Evolutionary conservation across 345 rosid species (phyloP).

Genomic region (Passiflora organensis): DNA sequence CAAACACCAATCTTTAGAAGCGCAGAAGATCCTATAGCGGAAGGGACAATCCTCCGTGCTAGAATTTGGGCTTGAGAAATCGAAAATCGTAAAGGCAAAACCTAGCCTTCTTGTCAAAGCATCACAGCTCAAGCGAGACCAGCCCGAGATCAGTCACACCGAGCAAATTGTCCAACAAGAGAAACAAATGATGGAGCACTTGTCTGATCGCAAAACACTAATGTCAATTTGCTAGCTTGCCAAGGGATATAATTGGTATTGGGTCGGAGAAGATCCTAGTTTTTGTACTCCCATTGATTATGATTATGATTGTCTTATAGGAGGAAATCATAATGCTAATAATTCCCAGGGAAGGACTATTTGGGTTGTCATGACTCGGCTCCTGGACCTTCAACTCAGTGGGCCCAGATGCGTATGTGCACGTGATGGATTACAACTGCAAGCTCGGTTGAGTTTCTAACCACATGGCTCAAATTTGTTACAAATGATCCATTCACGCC

Average conservation of each 20-base stretch:
- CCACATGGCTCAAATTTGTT: no score
- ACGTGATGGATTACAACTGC: no score
- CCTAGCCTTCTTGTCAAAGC: slow-evolving; percentile 89
- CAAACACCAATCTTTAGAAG: slow-evolving; percentile 72
- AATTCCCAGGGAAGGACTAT: slow-evolving; percentile 70
- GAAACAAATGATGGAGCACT: slow-evolving; percentile 85
- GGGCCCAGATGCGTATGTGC: no score
- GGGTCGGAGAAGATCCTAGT: slow-evolving; percentile 81
- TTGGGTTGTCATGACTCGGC: no score
- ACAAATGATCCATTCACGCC: no score
- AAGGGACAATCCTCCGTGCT: slow-evolving; percentile 52
- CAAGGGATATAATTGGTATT: slow-evolving; percentile 78
- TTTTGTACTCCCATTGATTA: slow-evolving; percentile 72
- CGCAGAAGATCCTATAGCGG: slow-evolving; percentile 66
- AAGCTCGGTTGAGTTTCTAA: no score
- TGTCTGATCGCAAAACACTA: slow-evolving; percentile 46
- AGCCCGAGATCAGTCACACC: slow-evolving; percentile 70
- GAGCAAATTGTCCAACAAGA: slow-evolving; percentile 84
- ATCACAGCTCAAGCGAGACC: slow-evolving; percentile 76
- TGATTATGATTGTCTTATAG: slow-evolving; percentile 76
- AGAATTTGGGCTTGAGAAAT: slow-evolving; percentile 62
- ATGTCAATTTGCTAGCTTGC: neutral
- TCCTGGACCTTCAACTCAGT: no score
- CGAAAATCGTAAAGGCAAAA: slow-evolving; percentile 61
- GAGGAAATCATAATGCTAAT: slow-evolving; percentile 90